Evolutionary conservation across 768 basidiomycete species (phyloP), one percentile per base, ranked within the genome.

Genomic region (Thelephora aurantiotincta): DNA sequence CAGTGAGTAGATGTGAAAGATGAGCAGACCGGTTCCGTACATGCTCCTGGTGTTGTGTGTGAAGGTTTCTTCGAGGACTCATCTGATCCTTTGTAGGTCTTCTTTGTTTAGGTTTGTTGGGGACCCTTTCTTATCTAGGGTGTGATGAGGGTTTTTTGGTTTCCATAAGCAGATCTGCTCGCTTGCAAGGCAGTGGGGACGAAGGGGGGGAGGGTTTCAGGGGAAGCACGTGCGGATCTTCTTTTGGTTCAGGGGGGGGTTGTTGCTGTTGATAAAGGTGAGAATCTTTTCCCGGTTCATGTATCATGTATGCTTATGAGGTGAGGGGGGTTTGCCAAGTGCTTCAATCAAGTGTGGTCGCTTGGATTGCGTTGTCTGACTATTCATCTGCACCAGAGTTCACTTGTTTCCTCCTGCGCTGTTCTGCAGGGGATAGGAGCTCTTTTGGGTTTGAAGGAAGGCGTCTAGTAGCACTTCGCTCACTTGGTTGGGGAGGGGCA

Each of bases 1-100:
- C n/a, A n/a, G n/a, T n/a, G n/a, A n/a, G n/a, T n/a, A n/a, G 0
- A 65, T 53, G 23, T 74, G 72, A 37, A 44, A 75, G 0, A 57
- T 48, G 0, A 70, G 55, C 0, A 75, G 57, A 0, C 71, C 67
- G 0, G 65, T 46, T 0, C 66, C 66, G 47, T 75, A 72, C 0
- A 61, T 55, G n/a, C 60, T 59, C 2, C 50, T 43, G 0, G 69
- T 73, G 9, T 51, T 45, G 1, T 57, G 50, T 0, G 57, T 59
- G 63, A 61, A 71, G 0, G 60, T 58, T 0, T 45, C 35, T 0
- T 35, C 38, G 5, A 67, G 53, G 0, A 67, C 61, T 0, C 49
- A 43, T 0, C 51, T 37, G 6, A 72, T 61, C 0, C 57, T 51
- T 0, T 51, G 30, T 1, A 61, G n/a, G 20, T 67, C 61, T 0